Base-by-base conservation (phyloP, 495 filamentous ascomycete genomes). In the Hyphodiscus hymeniophilus region DNA sequence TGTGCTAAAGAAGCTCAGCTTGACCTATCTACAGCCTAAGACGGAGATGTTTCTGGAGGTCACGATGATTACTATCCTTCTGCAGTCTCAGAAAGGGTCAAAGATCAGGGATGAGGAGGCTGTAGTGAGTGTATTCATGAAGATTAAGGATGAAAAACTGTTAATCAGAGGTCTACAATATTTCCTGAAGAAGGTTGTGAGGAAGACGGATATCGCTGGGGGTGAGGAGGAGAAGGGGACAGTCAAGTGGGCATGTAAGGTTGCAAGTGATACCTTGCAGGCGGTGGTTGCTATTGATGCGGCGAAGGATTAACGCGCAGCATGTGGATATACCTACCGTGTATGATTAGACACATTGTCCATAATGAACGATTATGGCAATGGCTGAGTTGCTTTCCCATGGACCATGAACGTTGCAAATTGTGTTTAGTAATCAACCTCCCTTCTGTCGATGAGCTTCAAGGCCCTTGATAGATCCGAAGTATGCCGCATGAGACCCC, bases 41-140 rank as follows among this genome's bases (percentile, higher is more conserved):
- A 85, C 85, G 0, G 80, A 78, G 47, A 79, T 72, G 1, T 91
- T 95, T 54, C 68, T 88, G 23, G 89, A 95, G 62, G 59, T 94
- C 1, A 58, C 95, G 60, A 66, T 96, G 18, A 81, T 90, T 53
- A 86, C 79, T 7, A 57, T 84, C 16, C 75, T 94, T 16, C 73
- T 85, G 30, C 77, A 84, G 47, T 78, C 42, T 31, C 57, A 61
- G 58, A 68, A 59, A 46, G 33, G 46, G 11, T 38, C 57, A 7
- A 59, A 64, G 1, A 47, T 51, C 1, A 66, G 66, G 41, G 65
- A 78, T 47, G 74, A 82, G 43, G 67, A 74, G 47, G 58, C 68
- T 1, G 59, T 90, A n/a, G 61, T 77, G 50, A 74, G 77, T 20
- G 68, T 87, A n/a, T 85, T 92, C 58, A 54, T 73, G 32, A 76